A percentile compares a stretch with the other conserved stretches of the same genome.
Conservation (phyloP, 2,329 filamentous ascomycete genomes). For the Boeremia exigua region DNA sequence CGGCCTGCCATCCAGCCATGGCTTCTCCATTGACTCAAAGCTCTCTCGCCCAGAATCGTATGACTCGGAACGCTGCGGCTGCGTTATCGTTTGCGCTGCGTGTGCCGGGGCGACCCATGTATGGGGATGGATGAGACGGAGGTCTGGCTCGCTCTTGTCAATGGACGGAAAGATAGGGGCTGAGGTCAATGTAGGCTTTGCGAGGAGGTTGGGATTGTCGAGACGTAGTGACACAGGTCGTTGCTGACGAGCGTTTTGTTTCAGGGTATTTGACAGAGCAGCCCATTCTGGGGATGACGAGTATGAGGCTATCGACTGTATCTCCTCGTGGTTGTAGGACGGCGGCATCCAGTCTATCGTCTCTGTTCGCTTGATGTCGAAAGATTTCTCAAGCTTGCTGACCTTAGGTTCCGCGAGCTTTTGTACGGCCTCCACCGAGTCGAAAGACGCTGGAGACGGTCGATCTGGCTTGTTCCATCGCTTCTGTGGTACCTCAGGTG, state of each 20-base stretch:
- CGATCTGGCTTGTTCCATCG: slow-evolving; percentile 28
- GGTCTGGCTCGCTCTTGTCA: slow-evolving; percentile 23
- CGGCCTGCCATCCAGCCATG: slow-evolving; percentile 23
- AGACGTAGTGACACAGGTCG: slow-evolving; percentile 23
- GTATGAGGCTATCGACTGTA: slow-evolving; percentile 20
- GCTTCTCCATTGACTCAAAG: slow-evolving; percentile 25
- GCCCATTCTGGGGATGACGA: slow-evolving; percentile 32
- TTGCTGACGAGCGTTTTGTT: slow-evolving; percentile 21
- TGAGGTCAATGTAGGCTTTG: slow-evolving; percentile 8
- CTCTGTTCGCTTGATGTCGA: slow-evolving; percentile 23
- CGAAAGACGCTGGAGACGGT: slow-evolving; percentile 24
- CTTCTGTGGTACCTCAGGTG: slow-evolving; percentile 20
- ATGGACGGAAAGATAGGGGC: slow-evolving; percentile 24
- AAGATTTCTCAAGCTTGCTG: slow-evolving; percentile 21
- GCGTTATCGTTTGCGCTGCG: slow-evolving; percentile 19
- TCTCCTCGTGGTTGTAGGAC: slow-evolving; percentile 25
- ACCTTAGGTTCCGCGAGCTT: slow-evolving; percentile 17
- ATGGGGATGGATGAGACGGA: slow-evolving; percentile 22
- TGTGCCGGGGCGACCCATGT: slow-evolving; percentile 21
- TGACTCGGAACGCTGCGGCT: slow-evolving; percentile 15
- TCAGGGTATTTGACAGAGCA: slow-evolving; percentile 26
- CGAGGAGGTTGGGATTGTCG: slow-evolving; percentile 17
- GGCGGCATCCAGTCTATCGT: slow-evolving; percentile 25
- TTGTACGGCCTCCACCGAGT: slow-evolving; percentile 23
- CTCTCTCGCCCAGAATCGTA: slow-evolving; percentile 15